Percentiles rank a stretch among this genome's conserved stretches.
Evolutionary conservation across 192 early-diverging fungal species (phyloP).

Genomic region (Endogone sp.): DNA sequence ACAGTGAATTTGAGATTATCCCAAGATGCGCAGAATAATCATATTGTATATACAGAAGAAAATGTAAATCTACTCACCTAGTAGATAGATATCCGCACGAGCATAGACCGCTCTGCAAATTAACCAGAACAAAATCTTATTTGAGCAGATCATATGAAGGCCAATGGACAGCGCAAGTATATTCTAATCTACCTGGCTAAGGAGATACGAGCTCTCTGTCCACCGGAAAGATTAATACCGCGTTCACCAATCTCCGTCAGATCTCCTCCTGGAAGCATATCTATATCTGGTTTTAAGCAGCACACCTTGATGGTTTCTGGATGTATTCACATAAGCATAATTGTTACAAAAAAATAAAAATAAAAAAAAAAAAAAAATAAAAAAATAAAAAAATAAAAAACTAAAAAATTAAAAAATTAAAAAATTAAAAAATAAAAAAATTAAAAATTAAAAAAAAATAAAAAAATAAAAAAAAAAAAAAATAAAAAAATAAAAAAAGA

Average conservation of each 20-base stretch:
- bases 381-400: no score
- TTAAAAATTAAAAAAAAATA: conserved; percentile 3
- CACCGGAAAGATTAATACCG: conserved; percentile 90
- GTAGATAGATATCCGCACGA: conserved; percentile 81
- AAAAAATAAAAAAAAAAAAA: no score
- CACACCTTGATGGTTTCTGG: conserved; percentile 73
- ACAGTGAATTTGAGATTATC: neutral
- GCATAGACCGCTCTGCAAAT: conserved; percentile 72
- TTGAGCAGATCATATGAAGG: no score
- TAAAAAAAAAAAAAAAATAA: conserved; percentile 1
- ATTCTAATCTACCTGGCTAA: conserved; percentile 33
- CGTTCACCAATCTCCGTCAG: conserved; percentile 89
- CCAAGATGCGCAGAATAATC: no score
- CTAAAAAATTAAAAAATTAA: no score
- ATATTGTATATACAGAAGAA: conserved; percentile 6
- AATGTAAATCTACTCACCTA: conserved; percentile 42
- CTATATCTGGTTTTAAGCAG: conserved; percentile 84
- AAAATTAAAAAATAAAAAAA: no score
- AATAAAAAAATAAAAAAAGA: no score
- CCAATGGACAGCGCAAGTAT: no score
- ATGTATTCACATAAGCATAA: conserved; percentile 4
- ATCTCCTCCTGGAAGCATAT: conserved; percentile 83
- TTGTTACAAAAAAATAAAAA: neutral
- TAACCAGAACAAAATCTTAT: conserved; percentile 10
- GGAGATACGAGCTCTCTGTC: conserved; percentile 76